Evolutionary conservation across 2,329 filamentous ascomycete genomes (phyloP), one percentile per base, ranked within the genome.

Genomic region (Trichophyton rubrum): DNA sequence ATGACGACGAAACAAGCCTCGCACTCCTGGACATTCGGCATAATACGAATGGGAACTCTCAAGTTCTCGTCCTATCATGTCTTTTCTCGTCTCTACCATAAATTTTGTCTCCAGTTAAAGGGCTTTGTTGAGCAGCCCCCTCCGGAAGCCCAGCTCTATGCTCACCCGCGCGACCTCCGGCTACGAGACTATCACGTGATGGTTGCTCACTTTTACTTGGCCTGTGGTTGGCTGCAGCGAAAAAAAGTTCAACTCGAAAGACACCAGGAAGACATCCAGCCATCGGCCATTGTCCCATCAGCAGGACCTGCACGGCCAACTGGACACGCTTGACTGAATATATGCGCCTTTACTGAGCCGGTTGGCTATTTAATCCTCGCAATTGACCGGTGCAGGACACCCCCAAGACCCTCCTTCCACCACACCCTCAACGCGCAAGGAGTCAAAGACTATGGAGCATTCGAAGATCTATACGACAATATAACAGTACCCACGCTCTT

Each of bases 371-470:
- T 35, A 20, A n/a, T 13, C 27, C 5, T 35, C 27, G 20, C 51
- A 55, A 55, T 55, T 35, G 51, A 27, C 3, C 20, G 13, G 13
- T 17, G n/a, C 11, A 53, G 30, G 30, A 35, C 51, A 9, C 51
- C 20, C 4, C n/a, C 17, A 47, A n/a, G 9, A 38, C 9, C 9
- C 9, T 11, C 8, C 22, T 22, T 17, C 51, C n/a, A 35, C 51
- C 3, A n/a, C 51, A 35, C 15, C 27, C 30, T 55, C 15, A 8
- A 38, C 27, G n/a, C 24, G 24, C n/a, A 27, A 38, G 13, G 51
- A 55, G n/a, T 55, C n/a, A 27, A 38, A 15, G 51, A 55, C 8
- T 55, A 55, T 55, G 51, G 51, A 35, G 51, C 11, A 55, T 55
- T 55, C 51, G 51, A 55, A 55, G 30, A 35, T 7, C 15, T 33